Conservation (phyloP, 306 rosid genomes). For the Citrullus amarus region DNA sequence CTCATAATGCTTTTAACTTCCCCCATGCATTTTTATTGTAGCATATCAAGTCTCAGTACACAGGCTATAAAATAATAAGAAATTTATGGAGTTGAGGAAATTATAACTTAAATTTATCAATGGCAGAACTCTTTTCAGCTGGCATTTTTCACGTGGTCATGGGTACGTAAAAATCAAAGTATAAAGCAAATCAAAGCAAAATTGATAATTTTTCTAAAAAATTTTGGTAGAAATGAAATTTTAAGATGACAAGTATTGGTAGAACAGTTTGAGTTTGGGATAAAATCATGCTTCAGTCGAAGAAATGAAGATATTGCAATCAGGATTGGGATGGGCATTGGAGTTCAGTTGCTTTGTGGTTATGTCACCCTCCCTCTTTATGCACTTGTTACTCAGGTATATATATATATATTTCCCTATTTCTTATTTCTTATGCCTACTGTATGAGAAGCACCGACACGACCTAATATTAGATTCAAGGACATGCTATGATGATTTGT, state of each 20-base stretch:
- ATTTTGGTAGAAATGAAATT: not conserved
- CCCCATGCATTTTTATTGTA: too few species aligned
- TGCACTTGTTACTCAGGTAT: slow-evolving; percentile 59
- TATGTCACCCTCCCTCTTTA: slow-evolving; percentile 66
- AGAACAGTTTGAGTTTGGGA: slow-evolving; percentile 55
- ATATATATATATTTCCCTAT: too few species aligned
- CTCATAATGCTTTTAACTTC: too few species aligned
- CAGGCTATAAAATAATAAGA: too few species aligned
- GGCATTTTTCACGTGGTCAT: slow-evolving; percentile 65
- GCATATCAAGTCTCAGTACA: too few species aligned
- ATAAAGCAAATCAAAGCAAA: not conserved
- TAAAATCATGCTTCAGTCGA: slow-evolving; percentile 49
- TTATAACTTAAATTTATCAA: too few species aligned
- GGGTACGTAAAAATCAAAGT: slow-evolving; percentile 34
- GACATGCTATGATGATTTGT: too few species aligned
- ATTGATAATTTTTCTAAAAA: not conserved
- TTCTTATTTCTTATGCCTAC: too few species aligned
- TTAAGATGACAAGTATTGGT: slow-evolving; percentile 8
- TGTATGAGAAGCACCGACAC: not conserved
- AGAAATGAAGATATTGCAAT: slow-evolving; percentile 29
- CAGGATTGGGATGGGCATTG: slow-evolving; percentile 42
- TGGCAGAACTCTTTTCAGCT: slow-evolving; percentile 61
- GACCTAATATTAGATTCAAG: too few species aligned
- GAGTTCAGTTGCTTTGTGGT: slow-evolving; percentile 52
- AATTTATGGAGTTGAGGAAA: too few species aligned